These are phyloP conservation scores for Ogataea thermomethanolica DNA, from an alignment of 805 yeast species.

Conservation along the genomic window DNA sequence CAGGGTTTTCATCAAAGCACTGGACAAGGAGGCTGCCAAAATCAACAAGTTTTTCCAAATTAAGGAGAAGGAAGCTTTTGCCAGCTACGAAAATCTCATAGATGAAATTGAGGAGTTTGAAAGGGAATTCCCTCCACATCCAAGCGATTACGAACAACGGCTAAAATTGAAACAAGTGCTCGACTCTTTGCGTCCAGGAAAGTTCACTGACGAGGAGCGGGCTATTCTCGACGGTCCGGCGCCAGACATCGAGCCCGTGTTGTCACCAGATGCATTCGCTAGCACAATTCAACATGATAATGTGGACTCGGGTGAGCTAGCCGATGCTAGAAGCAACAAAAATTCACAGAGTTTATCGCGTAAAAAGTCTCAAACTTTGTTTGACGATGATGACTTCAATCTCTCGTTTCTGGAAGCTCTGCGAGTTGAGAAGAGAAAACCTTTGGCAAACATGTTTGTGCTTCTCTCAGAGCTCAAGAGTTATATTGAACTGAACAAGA, in stretches of 20 bases:
- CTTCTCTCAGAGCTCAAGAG: slow-evolving; percentile 78
- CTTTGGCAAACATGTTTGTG: slow-evolving; percentile 66
- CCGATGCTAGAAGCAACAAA: slow-evolving; percentile 11
- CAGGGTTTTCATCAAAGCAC: slow-evolving; percentile 60
- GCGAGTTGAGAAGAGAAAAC: slow-evolving; percentile 61
- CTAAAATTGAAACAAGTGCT: slow-evolving; percentile 16
- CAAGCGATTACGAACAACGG: slow-evolving; percentile 17
- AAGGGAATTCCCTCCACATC: slow-evolving; percentile 26
- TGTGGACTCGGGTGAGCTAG: slow-evolving; percentile 12
- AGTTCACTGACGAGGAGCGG: slow-evolving; percentile 9
- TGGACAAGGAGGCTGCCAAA: slow-evolving; percentile 73
- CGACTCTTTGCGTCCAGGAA: slow-evolving; percentile 10
- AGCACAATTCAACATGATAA: slow-evolving; percentile 11
- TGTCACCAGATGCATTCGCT: slow-evolving; percentile 22
- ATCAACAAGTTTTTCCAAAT: slow-evolving; percentile 69
- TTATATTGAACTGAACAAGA: slow-evolving; percentile 75
- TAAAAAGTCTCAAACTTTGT: slow-evolving; percentile 30
- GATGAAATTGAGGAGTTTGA: slow-evolving; percentile 66
- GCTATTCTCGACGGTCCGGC: neutral
- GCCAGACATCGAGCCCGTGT: slow-evolving; percentile 2
- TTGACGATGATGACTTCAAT: slow-evolving; percentile 37
- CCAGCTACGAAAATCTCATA: slow-evolving; percentile 52
- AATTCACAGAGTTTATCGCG: slow-evolving; percentile 18
- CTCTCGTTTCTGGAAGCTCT: slow-evolving; percentile 45
- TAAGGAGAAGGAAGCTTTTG: slow-evolving; percentile 59